Base-by-base conservation (phyloP, 306 rosid genomes). In the Calophaca sinica region DNA sequence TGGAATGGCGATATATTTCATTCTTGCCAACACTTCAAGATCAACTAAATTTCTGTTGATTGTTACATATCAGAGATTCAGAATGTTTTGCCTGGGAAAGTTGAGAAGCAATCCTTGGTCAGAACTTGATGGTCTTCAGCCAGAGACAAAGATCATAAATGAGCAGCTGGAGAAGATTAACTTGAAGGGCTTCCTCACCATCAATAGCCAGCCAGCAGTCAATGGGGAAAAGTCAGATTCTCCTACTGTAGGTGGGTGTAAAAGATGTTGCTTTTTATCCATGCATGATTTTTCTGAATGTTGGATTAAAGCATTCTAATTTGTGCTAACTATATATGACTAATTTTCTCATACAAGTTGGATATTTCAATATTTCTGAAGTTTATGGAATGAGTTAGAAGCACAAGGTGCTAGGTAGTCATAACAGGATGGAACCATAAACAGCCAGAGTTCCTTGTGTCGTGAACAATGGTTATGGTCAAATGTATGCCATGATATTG, bases 91-190 rank as follows among this genome's bases (percentile, higher is more conserved):
- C 84, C 86, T 86, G 80, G 96, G 99, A 76, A 90, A 87, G 82
- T 84, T 94, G 92, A 94, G 87, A 84, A 94, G 87, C 88, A 90
- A 87, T 71, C 99, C 99, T 32, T 94, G 99, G 99, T 91, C 97
- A 36, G 99, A 94, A 77, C 69, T 94, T 51, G 97, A 94, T 50
- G 97, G 99, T 80, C 93, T 94, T 79, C 97, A 88, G 84, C 93
- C 96, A 14, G 99, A 92, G 89, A 90, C 97, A 44, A 84, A 82
- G 79, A 89, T 90, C 81, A 94, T 94, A 76, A 90, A 87, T 9
- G 96, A 94, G 72, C 91, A 66, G 66, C 90, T 92, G 65, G 96
- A 83, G 67, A 92, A 78, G 77, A 83, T 94, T 62, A 94, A 85
- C 83, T 9, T 41, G 0, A 88, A 87, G 79, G 99, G 99, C 62